phyloP scores from a whole-genome alignment of 2,329 filamentous ascomycete species.

The Trichoderma breve region DNA sequence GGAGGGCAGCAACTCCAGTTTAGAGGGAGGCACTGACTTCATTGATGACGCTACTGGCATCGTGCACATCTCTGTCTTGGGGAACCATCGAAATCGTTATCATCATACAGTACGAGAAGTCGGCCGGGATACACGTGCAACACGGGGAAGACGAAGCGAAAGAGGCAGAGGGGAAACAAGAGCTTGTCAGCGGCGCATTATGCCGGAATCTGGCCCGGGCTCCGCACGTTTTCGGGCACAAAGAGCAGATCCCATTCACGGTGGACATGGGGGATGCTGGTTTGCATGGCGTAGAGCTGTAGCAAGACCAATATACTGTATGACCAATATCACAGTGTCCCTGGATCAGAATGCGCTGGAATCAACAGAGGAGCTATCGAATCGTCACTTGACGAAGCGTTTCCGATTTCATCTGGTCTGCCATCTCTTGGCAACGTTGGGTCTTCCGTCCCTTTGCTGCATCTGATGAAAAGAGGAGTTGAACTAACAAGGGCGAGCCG shows the following conservation, averaged over 20 bases:
- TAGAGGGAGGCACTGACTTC: constrained; percentile 18
- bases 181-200: neutral
- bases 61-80: neutral
- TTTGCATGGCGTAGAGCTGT: neutral
- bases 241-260: neutral
- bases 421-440: neutral
- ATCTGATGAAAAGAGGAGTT: neutral
- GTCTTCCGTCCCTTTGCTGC: neutral
- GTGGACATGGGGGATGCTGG: neutral
- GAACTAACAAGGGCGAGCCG: constrained; percentile 20
- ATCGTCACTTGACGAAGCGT: neutral
- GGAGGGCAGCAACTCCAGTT: neutral
- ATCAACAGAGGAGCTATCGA: neutral
- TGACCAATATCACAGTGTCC: neutral
- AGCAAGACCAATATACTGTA: neutral
- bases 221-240: constrained; percentile 1
- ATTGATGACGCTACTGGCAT: constrained; percentile 17
- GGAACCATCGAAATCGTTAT: neutral
- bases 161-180: neutral
- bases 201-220: constrained; percentile 11
- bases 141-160: neutral
- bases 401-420: neutral
- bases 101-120: constrained; percentile 15
- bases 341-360: neutral
- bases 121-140: neutral